phyloP scores from a whole-genome alignment of 1,284 basidiomycete species.

The Xerocomus nothofagi region DNA sequence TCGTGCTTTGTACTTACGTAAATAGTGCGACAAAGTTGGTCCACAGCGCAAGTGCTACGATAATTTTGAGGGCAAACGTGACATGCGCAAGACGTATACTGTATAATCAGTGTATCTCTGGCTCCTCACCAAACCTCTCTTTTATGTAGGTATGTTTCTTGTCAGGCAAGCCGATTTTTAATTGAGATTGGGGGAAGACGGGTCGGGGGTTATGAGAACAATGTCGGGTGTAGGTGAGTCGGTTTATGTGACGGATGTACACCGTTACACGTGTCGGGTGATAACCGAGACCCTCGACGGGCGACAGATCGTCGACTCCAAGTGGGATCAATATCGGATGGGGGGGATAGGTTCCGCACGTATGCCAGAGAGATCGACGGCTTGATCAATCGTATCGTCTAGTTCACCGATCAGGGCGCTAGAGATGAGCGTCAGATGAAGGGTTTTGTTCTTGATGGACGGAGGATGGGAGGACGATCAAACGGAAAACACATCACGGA shows the following conservation, averaged over 20 bases:
- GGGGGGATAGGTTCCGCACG: conserved; percentile 86
- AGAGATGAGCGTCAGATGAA: conserved; percentile 5
- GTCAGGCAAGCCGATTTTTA: not conserved
- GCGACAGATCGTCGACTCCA: not conserved
- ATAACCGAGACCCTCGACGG: not conserved
- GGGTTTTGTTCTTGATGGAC: not conserved
- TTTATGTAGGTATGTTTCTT: conserved; percentile 5
- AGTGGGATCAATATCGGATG: conserved; percentile 60
- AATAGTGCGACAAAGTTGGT: not conserved
- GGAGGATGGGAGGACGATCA: not conserved
- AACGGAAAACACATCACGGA: not conserved
- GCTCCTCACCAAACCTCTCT: not conserved
- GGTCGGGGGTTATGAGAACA: not conserved
- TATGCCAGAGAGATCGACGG: conserved; percentile 77
- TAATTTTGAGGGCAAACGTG: not conserved
- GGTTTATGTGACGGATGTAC: not conserved
- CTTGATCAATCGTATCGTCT: conserved; percentile 81
- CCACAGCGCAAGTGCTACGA: not conserved
- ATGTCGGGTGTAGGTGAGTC: not conserved
- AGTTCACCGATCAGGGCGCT: conserved; percentile 91
- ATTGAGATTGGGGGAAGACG: not conserved
- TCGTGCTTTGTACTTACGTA: not conserved
- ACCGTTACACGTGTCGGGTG: not conserved
- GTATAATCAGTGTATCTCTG: not conserved
- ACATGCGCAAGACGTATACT: not conserved